Evolutionary conservation across 495 filamentous ascomycete species (phyloP).

Genomic region (Mytilinidion resinicola): DNA sequence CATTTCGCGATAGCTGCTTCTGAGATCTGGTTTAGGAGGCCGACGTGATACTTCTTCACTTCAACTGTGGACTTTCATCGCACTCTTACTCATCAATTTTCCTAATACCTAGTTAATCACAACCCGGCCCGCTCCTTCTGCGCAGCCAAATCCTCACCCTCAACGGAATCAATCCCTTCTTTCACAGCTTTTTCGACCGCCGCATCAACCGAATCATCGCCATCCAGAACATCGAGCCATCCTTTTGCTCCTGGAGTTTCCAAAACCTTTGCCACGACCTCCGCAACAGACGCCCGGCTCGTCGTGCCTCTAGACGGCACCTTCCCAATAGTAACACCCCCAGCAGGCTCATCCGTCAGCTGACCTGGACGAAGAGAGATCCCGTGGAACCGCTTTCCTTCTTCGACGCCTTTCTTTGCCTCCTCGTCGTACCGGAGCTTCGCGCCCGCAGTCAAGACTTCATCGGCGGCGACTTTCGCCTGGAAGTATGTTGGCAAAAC

Average conservation of each 20-base stretch:
- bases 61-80: no score
- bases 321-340: conserved; percentile 58
- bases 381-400: conserved; percentile 45
- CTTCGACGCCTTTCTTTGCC: conserved; percentile 27
- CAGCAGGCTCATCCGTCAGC: conserved; percentile 53
- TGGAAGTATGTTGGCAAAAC: conserved; percentile 59
- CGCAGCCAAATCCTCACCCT: conserved; percentile 56
- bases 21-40: no score
- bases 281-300: conserved; percentile 63
- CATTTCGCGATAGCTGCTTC: no score
- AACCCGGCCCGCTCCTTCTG: conserved; percentile 39
- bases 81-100: no score
- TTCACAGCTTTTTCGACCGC: conserved; percentile 60
- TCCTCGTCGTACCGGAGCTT: conserved; percentile 39
- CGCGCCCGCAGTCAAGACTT: conserved; percentile 55
- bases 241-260: conserved; percentile 52
- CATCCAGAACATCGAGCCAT: conserved; percentile 57
- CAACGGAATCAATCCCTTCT: conserved; percentile 58
- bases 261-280: conserved; percentile 58
- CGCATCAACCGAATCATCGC: conserved; percentile 51
- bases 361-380: conserved; percentile 64
- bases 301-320: conserved; percentile 50
- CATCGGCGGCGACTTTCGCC: conserved; percentile 71
- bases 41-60: no score
- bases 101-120: conserved; percentile 17